Evolutionary conservation across 1,139 yeast genomes (phyloP), one percentile per base, ranked within the genome.

Genomic region (Ogataea hybrid): DNA sequence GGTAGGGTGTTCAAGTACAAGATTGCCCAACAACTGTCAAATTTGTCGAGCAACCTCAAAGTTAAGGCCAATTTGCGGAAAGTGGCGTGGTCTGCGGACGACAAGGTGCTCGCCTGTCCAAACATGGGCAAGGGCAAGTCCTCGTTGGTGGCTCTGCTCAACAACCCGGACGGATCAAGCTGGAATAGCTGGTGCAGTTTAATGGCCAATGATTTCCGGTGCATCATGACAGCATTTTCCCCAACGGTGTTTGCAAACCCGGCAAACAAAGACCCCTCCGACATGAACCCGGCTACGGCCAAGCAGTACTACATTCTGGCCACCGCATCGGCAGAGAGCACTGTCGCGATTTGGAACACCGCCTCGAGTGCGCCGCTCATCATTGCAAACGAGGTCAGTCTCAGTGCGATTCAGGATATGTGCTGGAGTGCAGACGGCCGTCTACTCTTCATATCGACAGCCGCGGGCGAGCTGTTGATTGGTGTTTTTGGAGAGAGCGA

Each of bases 271-370:
- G 58, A 56, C 30, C 56, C 57, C 3, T 12, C 39, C 6, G 47
- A 50, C 25, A 42, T 35, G 14, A 20, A 51, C 6, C 48, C 55
- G 2, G 28, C 38, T 5, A 41, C 46, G 1, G 48, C 52, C 37
- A 57, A 64, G 35, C 56, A 68, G 18, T 75, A 71, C 56, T 81
- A 84, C 43, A 71, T 90, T 16, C 64, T 90, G 29, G 97, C 97
- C 0, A 82, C 96, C 4, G 86, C 94, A 0, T 96, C 97, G 1
- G 75, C 84, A 20, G 96, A 89, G 58, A 82, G 81, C 47, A 77
- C 90, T 0, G 64, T 92, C 30, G 85, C 88, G 0, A 73, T 92
- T 6, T 92, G 98, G 98, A 88, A 85, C 58, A 84, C 96, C 1
- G 68, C 81, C 18, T 75, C 79, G 37, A 78, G 81, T 29, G 70